Conservation (phyloP, 2,329 filamentous ascomycete species). For the Arthrobotrys entomopaga region DNA sequence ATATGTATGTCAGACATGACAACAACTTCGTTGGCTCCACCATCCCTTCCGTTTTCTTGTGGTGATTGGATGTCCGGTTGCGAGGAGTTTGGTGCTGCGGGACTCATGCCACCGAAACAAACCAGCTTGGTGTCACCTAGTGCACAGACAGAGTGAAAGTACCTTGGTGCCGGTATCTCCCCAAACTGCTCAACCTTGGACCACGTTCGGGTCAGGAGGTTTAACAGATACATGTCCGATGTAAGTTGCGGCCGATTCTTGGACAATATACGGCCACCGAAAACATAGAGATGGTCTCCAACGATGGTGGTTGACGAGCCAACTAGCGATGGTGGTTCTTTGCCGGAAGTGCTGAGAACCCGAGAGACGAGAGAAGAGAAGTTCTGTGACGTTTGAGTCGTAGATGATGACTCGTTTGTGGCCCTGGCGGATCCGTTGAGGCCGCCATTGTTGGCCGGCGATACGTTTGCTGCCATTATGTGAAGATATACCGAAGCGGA, state of each 20-base stretch:
- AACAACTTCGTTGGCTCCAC: constrained; percentile 83
- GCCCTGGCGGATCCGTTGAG: constrained; percentile 18
- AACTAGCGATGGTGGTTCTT: constrained; percentile 88
- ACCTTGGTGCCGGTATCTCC: constrained; percentile 87
- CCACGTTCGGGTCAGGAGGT: constrained; percentile 92
- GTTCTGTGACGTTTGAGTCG: constrained; percentile 66
- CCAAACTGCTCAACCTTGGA: constrained; percentile 85
- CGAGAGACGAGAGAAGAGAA: constrained; percentile 75
- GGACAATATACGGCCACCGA: constrained; percentile 88
- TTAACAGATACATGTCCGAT: constrained; percentile 90
- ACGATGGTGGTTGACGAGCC: constrained; percentile 94
- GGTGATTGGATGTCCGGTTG: constrained; percentile 29
- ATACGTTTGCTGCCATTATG: constrained; percentile 39
- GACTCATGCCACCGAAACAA: constrained; percentile 98
- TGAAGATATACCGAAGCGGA: constrained; percentile 19
- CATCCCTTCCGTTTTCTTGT: constrained; percentile 33
- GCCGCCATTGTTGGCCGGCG: constrained; percentile 36
- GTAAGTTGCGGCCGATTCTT: constrained; percentile 84
- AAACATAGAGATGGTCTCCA: constrained; percentile 95
- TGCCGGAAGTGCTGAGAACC: constrained; percentile 83
- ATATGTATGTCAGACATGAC: constrained; percentile 99
- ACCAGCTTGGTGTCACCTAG: constrained; percentile 95
- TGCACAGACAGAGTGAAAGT: constrained; percentile 96
- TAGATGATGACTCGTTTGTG: constrained; percentile 41
- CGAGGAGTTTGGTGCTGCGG: constrained; percentile 60